Evolutionary conservation across 352 stramenopile species (phyloP).

Genomic region (Phytophthora kernoviae): DNA sequence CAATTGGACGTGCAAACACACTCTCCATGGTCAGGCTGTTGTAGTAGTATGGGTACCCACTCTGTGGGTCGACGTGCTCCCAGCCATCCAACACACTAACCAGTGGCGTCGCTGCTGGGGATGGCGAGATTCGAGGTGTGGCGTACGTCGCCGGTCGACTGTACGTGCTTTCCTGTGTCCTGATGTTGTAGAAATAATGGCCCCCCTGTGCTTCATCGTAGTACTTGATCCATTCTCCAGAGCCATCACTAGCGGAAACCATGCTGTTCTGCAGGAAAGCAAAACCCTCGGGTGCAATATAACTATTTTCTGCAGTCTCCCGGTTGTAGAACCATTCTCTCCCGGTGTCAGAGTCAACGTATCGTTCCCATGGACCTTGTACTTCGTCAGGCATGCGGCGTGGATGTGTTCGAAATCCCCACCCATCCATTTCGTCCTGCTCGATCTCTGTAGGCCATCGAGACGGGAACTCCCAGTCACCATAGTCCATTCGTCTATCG

Average conservation of each 20-base stretch:
- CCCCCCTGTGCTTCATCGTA: slow-evolving; percentile 64
- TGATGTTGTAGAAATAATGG: slow-evolving; percentile 66
- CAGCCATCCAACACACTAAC: slow-evolving; percentile 33
- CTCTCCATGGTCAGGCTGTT: slow-evolving; percentile 75
- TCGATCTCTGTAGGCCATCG: slow-evolving; percentile 90
- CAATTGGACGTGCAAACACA: slow-evolving; percentile 50
- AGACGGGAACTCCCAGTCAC: slow-evolving; percentile 89
- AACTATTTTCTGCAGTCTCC: slow-evolving; percentile 62
- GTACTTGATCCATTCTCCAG: slow-evolving; percentile 57
- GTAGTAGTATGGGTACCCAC: slow-evolving; percentile 77
- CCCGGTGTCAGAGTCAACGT: slow-evolving; percentile 47
- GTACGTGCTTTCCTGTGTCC: slow-evolving; percentile 42
- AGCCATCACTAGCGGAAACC: neutral
- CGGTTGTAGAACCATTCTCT: slow-evolving; percentile 80
- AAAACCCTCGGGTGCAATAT: slow-evolving; percentile 43
- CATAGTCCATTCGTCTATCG: slow-evolving; percentile 91
- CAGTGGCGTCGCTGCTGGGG: neutral
- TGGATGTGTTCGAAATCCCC: slow-evolving; percentile 65
- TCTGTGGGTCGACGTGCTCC: slow-evolving; percentile 53
- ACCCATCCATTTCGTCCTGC: slow-evolving; percentile 88
- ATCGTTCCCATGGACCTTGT: slow-evolving; percentile 59
- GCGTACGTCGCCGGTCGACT: slow-evolving; percentile 30
- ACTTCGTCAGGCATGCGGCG: slow-evolving; percentile 50
- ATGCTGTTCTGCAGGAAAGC: slow-evolving; percentile 8
- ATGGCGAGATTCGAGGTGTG: slow-evolving; percentile 28